Evolutionary conservation across 1,139 yeast genomes (phyloP), one percentile per base, ranked within the genome.

Genomic region (Debaryomyces subglobosus): DNA sequence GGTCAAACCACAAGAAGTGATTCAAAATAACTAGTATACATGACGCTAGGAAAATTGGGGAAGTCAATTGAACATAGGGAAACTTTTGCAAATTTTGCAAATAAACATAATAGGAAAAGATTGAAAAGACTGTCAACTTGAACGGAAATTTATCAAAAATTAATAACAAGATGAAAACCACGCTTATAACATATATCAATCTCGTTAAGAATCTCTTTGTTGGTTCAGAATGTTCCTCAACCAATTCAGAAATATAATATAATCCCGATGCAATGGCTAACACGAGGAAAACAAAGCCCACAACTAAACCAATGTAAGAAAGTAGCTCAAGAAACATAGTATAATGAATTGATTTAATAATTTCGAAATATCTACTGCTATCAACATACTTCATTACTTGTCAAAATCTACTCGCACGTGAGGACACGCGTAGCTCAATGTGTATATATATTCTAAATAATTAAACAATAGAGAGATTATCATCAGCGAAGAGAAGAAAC

Each of bases 161-260:
- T 69, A 81, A 71, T 33, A 92, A 74, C 33, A 87, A 71, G 3
- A 81, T 65, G 46, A 84, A 81, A 1, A 78, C 57, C 0, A 55
- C 77, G 20, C 86, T 79, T 27, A 89, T 80, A 2, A 71, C 72
- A 63, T 83, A 82, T 30, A 91, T 90, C 47, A 83, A 65, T 52
- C 83, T 74, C 46, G 74, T 77, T 38, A 95, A 72, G 50, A 90
- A 75, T 49, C 89, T 69, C 59, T 82, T 87, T 16, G 99, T 88
- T 46, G 92, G 84, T 52, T 87, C 95, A 0, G 96, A 81, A 64
- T 94, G 95, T 62, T 92, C 98, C 63, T 94, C 99, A 13, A 94
- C 96, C 39, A 91, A 72, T 64, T 94, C 99, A 10, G 97, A 89
- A 35, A 94, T 74, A 61, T 90, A 91, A 71, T 92, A 94, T 36